phyloP scores from a whole-genome alignment of 176 grass and related monocot species.

The Raddia distichophylla region DNA sequence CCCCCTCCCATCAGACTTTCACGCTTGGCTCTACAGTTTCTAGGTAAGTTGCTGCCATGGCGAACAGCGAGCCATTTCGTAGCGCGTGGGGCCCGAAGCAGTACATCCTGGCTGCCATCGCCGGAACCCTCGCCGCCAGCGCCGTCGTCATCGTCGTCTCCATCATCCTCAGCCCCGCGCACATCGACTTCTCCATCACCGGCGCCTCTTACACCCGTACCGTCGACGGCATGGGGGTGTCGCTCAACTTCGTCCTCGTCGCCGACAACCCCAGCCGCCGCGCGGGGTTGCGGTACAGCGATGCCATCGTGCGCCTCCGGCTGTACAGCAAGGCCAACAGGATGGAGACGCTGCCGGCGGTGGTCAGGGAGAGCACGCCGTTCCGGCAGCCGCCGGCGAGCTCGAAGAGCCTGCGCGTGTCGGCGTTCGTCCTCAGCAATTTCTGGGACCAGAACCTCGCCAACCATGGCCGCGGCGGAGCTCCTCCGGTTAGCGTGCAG shows the following conservation, averaged over 20 bases:
- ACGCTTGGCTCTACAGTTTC: not conserved
- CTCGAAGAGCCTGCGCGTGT: not conserved
- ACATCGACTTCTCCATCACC: constrained; percentile 1
- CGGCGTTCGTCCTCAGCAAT: not conserved
- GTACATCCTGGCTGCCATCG: constrained; percentile 24
- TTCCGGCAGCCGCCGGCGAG: constrained; percentile 13
- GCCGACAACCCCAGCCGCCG: constrained; percentile 30
- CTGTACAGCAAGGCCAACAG: not conserved
- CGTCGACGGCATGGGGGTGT: not conserved
- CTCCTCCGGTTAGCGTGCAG: not conserved
- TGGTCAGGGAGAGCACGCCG: not conserved
- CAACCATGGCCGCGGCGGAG: not conserved
- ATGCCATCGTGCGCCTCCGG: not conserved
- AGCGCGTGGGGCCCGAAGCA: not conserved
- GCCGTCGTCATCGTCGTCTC: constrained; percentile 1
- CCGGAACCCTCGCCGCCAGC: not conserved
- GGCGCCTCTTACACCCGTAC: not conserved
- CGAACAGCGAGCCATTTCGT: not conserved
- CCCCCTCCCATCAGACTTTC: no score
- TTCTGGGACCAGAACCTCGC: no score
- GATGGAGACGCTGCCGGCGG: not conserved
- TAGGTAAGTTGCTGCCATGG: not conserved
- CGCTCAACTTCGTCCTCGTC: constrained; percentile 16
- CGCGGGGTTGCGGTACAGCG: constrained; percentile 15
- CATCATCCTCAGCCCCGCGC: constrained; percentile 23